Evolutionary conservation across 1,284 basidiomycete species (phyloP).

Genomic region (Prillingera fragicola): DNA sequence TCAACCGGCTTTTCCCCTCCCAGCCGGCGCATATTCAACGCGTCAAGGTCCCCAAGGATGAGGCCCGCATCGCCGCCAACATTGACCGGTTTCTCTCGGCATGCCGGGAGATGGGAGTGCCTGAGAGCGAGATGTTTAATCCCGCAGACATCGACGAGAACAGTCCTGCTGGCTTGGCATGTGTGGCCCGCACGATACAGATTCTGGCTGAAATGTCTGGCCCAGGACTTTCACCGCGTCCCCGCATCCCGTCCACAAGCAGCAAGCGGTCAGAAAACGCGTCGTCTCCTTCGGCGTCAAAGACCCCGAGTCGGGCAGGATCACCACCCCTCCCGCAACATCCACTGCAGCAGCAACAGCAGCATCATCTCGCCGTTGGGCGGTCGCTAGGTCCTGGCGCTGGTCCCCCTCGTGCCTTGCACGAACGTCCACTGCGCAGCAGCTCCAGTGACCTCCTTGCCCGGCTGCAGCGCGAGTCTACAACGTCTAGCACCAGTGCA

Average conservation of each 20-base stretch:
- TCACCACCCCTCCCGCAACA: no score
- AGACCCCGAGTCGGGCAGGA: background rate
- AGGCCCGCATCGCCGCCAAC: conserved; percentile 30
- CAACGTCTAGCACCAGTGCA: background rate
- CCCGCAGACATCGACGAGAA: conserved; percentile 30
- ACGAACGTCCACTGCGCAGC: conserved; percentile 10
- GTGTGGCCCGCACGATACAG: conserved; percentile 53
- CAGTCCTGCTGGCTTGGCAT: conserved; percentile 26
- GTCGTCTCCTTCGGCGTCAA: background rate
- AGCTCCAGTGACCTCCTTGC: conserved; percentile 17
- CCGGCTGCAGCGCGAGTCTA: conserved; percentile 6
- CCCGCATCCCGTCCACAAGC: conserved; percentile 13
- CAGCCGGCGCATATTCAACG: conserved; percentile 33
- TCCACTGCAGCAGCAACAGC: no score
- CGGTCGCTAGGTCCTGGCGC: no score
- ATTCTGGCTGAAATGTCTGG: conserved; percentile 59
- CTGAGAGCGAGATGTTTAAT: conserved; percentile 29
- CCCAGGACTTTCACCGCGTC: background rate
- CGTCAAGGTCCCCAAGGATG: conserved; percentile 37
- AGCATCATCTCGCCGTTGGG: no score
- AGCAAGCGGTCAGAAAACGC: conserved; percentile 6
- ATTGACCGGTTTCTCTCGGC: conserved; percentile 35
- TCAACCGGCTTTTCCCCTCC: conserved; percentile 37
- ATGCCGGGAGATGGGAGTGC: conserved; percentile 31
- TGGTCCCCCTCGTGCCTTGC: conserved; percentile 4